phyloP scores from a whole-genome alignment of 352 stramenopile species.

The Thalassiosira oceanica region DNA sequence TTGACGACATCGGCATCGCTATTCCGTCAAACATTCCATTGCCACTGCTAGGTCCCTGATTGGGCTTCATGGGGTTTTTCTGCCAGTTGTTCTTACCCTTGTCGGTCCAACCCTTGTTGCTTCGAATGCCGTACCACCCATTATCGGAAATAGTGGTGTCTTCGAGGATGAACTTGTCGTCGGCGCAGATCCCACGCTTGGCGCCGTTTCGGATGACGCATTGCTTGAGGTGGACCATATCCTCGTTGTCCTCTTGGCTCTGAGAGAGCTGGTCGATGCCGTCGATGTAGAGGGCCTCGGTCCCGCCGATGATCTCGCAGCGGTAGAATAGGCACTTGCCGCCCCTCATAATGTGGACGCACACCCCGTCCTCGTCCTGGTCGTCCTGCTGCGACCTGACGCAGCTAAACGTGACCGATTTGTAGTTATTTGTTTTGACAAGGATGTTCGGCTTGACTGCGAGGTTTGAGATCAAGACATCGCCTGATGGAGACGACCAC shows the following conservation, averaged over 20 bases:
- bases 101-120: not conserved
- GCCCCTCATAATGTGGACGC: slow-evolving; percentile 2
- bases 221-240: not conserved
- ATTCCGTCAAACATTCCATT: slow-evolving; percentile 2
- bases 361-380: not conserved
- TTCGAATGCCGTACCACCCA: not conserved
- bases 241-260: not conserved
- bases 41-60: not conserved
- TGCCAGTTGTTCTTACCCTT: slow-evolving; percentile 2
- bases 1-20: too few species aligned
- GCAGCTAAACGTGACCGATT: not conserved
- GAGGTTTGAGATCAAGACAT: not conserved
- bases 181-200: slow-evolving; percentile 1
- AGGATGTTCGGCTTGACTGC: not conserved
- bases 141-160: not conserved
- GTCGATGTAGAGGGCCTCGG: not conserved
- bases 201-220: not conserved
- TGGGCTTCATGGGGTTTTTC: not conserved
- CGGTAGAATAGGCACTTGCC: not conserved
- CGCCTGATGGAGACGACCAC: too few species aligned
- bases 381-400: not conserved
- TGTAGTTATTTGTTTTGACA: not conserved
- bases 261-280: not conserved
- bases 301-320: not conserved
- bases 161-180: slow-evolving; percentile 1